Evolutionary conservation across 257 asterid genomes (phyloP).

Genomic region (Petunia secreta): DNA sequence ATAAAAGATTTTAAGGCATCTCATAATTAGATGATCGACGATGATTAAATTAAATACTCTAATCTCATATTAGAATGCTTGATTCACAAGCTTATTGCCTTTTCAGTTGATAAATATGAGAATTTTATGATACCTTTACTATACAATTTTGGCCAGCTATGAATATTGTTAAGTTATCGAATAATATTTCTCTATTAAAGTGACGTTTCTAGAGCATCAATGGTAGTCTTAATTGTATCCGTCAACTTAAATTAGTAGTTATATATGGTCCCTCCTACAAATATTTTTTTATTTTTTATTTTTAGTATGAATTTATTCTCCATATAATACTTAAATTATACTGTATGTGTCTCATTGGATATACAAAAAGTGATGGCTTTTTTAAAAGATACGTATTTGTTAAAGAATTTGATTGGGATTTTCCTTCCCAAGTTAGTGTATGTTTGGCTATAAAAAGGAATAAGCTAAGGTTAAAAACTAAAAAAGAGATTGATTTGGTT

Average conservation of each 20-base stretch:
- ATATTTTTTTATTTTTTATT: neutral
- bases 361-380: slow-evolving; percentile 31
- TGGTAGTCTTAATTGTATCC: neutral
- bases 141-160: slow-evolving; percentile 7
- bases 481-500: neutral
- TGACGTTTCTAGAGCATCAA: neutral
- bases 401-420: slow-evolving; percentile 26
- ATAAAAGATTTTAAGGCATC: neutral
- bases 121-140: neutral
- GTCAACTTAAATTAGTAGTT: slow-evolving; percentile 2
- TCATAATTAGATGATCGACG: neutral
- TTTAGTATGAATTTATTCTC: slow-evolving; percentile 37
- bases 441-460: slow-evolving; percentile 38
- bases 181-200: slow-evolving; percentile 30
- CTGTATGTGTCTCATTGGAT: slow-evolving; percentile 38
- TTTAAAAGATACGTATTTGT: neutral
- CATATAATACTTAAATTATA: slow-evolving; percentile 28
- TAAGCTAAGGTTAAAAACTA: slow-evolving; percentile 23
- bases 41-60: neutral
- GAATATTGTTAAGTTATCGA: slow-evolving; percentile 1
- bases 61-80: slow-evolving; percentile 20
- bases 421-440: slow-evolving; percentile 12
- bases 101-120: neutral
- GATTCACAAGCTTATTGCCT: neutral
- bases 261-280: slow-evolving; percentile 2